Evolutionary conservation across 2,329 filamentous ascomycete genomes (phyloP), one percentile per base, ranked within the genome.

Genomic region (Diaporthe citriasiana): DNA sequence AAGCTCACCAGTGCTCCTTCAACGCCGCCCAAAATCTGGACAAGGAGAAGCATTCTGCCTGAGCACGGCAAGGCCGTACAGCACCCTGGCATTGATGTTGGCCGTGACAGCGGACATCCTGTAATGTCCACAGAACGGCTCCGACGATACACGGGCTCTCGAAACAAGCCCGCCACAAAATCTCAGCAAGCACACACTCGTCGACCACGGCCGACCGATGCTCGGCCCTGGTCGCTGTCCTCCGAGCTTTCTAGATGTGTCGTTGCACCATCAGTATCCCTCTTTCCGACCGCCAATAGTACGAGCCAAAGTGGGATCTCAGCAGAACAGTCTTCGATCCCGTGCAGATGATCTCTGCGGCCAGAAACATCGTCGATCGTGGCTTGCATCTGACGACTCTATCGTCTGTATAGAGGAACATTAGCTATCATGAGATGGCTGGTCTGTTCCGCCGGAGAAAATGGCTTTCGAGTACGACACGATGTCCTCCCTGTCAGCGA

Each of bases 91-190:
- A 19, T 5, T 35, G 17, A 17, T 25, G 19, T 56, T 57, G 66
- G 45, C 25, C 51, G 27, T 47, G 45, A 53, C 25, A 19, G n/a
- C 27, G 42, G 47, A 27, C 47, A 27, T 35, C 22, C 22, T n/a
- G 38, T n/a, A 17, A 30, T 45, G 53, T 57, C 38, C 51, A 57
- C 66, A 40, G 33, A 68, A 53, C 56, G 57, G 70, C 47, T 42
- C 35, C 30, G 33, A 71, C 45, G 70, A 45, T 55, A 30, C 70
- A 63, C 70, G 63, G 45, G 19, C 10, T 63, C 45, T 42, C 30
- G 47, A 51, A 53, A 55, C 25, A 33, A 17, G 40, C 35, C 53
- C 70, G 47, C 53, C 45, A 55, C 57, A 30, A 40, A 9, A 40
- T n/a, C 8, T 60, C 56, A 42, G n/a, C 13, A 10, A 13, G 69